Conservation (phyloP, 371 early-diverging fungal genomes). For the Mucor mucedo region DNA sequence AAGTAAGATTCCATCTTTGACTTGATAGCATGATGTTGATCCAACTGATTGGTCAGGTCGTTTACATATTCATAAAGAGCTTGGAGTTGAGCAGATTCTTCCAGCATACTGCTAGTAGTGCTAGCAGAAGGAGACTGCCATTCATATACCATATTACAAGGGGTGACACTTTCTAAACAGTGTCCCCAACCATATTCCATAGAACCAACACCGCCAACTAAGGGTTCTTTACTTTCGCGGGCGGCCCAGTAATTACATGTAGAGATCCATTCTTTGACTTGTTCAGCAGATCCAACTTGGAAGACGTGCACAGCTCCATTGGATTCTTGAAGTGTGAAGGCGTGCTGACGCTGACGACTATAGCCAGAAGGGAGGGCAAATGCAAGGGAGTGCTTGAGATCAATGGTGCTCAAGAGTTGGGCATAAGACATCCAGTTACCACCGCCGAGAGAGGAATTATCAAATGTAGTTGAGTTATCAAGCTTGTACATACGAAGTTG, state of each 20-base stretch:
- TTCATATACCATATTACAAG: slow-evolving; percentile 21
- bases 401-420: slow-evolving; percentile 57
- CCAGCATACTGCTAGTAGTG: slow-evolving; percentile 28
- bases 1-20: slow-evolving; percentile 33
- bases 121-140: slow-evolving; percentile 45
- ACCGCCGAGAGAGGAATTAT: slow-evolving; percentile 25
- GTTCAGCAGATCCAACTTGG: slow-evolving; percentile 69
- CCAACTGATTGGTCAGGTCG: slow-evolving; percentile 39
- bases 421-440: slow-evolving; percentile 18
- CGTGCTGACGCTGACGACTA: slow-evolving; percentile 74
- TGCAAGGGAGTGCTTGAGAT: slow-evolving; percentile 78
- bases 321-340: slow-evolving; percentile 80
- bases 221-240: slow-evolving; percentile 82
- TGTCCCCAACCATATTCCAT: slow-evolving; percentile 92
- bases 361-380: slow-evolving; percentile 84
- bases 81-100: slow-evolving; percentile 37
- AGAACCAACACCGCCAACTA: slow-evolving; percentile 81
- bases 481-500: slow-evolving; percentile 78
- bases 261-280: slow-evolving; percentile 78
- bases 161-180: slow-evolving; percentile 32
- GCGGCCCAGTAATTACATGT: slow-evolving; percentile 94
- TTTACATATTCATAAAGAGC: slow-evolving; percentile 33
- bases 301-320: slow-evolving; percentile 83
- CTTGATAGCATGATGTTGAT: slow-evolving; percentile 43
- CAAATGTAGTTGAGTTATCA: slow-evolving; percentile 53